These are phyloP conservation scores for Fusarium sp. DNA, from an alignment of 2,329 filamentous ascomycete genomes.

Conservation along the genomic window DNA sequence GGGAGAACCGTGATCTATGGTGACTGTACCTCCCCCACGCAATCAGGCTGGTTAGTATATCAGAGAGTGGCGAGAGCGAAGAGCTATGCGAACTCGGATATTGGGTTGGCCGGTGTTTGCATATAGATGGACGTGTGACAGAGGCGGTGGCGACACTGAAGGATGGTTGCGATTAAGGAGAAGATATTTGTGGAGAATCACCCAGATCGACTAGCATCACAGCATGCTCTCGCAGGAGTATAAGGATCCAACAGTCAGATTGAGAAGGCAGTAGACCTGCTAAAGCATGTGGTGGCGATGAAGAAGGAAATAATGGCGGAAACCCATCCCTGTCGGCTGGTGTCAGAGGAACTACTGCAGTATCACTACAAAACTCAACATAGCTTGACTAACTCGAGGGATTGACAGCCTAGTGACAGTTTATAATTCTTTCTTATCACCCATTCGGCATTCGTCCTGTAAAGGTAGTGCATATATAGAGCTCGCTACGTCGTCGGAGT, in stretches of 20 bases:
- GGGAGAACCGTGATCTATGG: too few relatives aligned
- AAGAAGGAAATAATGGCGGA: neutral
- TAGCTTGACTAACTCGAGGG: neutral
- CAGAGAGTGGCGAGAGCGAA: too few relatives aligned
- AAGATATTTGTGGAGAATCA: neutral
- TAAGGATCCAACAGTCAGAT: neutral
- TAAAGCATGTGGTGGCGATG: constrained; percentile 2
- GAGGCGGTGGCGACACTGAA: neutral
- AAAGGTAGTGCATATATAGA: too few relatives aligned
- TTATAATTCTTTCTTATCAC: too few relatives aligned
- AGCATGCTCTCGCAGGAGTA: neutral
- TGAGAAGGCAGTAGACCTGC: constrained; percentile 4
- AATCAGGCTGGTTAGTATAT: too few relatives aligned
- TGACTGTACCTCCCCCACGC: too few relatives aligned
- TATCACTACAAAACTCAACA: neutral
- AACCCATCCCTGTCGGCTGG: neutral
- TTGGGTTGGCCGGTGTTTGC: too few relatives aligned
- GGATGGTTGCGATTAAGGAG: neutral
- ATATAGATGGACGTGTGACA: too few relatives aligned
- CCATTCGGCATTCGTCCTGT: too few relatives aligned
- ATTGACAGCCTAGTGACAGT: neutral
- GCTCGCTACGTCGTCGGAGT: too few relatives aligned
- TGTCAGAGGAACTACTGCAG: neutral
- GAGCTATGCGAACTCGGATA: too few relatives aligned
- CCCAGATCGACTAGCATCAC: neutral